These are phyloP conservation scores for Fusarium domesticum DNA, from an alignment of 2,329 filamentous ascomycete species.

Conservation along the genomic window DNA sequence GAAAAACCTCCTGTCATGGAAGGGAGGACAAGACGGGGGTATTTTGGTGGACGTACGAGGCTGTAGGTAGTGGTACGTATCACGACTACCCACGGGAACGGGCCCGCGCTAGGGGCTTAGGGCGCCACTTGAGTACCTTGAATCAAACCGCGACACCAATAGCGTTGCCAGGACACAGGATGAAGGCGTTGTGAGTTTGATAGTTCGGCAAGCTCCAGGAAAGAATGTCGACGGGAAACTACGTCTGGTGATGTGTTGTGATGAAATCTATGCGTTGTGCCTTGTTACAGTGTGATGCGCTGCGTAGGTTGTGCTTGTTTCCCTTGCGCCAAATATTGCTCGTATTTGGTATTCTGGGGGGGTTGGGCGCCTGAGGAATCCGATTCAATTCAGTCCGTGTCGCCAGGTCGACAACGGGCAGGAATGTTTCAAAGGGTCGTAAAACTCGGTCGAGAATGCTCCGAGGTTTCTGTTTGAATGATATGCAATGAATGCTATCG, in stretches of 20 bases:
- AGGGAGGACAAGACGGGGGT: conserved; percentile 6
- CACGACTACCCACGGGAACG: conserved; percentile 20
- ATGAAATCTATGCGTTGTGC: conserved; percentile 2
- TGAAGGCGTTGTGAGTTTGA: conserved; percentile 12
- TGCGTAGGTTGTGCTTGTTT: conserved; percentile 9
- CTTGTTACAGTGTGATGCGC: conserved; percentile 9
- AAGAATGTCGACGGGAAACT: conserved; percentile 1
- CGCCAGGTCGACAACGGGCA: conserved; percentile 20
- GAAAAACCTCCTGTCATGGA: neutral
- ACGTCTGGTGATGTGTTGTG: conserved; percentile 5
- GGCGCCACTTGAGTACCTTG: conserved; percentile 17
- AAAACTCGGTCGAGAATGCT: conserved; percentile 8
- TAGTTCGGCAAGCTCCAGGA: conserved; percentile 19
- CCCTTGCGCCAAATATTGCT: conserved; percentile 4
- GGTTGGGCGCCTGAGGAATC: conserved; percentile 14
- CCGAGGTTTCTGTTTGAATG: conserved; percentile 5
- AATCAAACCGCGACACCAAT: conserved; percentile 24
- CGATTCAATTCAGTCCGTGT: conserved; percentile 10
- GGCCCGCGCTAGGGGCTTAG: conserved; percentile 8
- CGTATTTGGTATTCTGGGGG: conserved; percentile 5
- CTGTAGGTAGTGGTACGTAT: conserved; percentile 18
- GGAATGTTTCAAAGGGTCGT: conserved; percentile 22
- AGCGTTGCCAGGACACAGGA: conserved; percentile 11
- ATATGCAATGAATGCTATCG: conserved; percentile 4
- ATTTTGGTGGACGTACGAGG: neutral